Evolutionary conservation across 1,284 basidiomycete species (phyloP).

Genomic region (Fistulina hepatica): DNA sequence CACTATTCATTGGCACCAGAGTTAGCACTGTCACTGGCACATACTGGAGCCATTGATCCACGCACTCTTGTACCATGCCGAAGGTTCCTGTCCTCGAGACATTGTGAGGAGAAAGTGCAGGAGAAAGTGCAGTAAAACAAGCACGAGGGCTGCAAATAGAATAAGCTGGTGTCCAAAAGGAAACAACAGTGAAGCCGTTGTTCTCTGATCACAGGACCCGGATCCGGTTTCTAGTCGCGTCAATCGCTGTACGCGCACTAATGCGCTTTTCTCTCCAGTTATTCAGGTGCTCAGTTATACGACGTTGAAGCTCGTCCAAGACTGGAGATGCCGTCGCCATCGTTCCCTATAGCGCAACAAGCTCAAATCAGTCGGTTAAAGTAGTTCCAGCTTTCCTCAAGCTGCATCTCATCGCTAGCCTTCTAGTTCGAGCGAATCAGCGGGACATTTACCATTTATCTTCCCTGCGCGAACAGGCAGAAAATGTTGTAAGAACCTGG

Average conservation of each 20-base stretch:
- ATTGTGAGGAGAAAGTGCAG: too few species aligned
- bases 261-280: too few species aligned
- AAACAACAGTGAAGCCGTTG: too few species aligned
- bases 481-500: conserved; percentile 66
- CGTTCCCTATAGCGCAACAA: conserved; percentile 66
- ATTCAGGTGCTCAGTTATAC: too few species aligned
- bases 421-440: conserved; percentile 74
- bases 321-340: conserved; percentile 22
- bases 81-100: conserved; percentile 41
- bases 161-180: too few species aligned
- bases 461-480: conserved; percentile 65
- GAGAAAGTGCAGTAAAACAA: conserved; percentile 37
- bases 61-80: conserved; percentile 69
- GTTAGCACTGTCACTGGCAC: conserved; percentile 6
- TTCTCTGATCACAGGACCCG: too few species aligned
- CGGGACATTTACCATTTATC: conserved; percentile 73
- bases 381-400: not conserved
- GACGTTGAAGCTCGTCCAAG: conserved; percentile 2
- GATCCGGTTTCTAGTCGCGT: too few species aligned
- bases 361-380: conserved; percentile 70
- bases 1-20: conserved; percentile 13
- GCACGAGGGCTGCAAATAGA: too few species aligned
- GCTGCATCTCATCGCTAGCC: conserved; percentile 10
- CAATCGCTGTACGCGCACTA: too few species aligned
- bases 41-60: conserved; percentile 8